phyloP scores from a whole-genome alignment of 495 filamentous ascomycete genomes.

The Penicillium atrosanguineum region DNA sequence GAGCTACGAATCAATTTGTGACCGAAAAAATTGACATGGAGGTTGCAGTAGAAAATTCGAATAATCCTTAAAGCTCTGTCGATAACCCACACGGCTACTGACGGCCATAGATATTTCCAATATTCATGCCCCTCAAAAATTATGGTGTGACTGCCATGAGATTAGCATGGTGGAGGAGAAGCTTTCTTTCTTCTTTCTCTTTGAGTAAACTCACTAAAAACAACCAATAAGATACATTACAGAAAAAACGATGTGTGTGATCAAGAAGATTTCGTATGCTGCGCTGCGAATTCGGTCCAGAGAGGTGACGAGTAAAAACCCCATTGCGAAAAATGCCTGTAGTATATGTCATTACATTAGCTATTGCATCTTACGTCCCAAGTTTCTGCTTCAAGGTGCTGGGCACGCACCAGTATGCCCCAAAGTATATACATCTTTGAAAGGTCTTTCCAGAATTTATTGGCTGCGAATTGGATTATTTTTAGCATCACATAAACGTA shows the following conservation, averaged over 20 bases:
- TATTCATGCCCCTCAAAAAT: conserved; percentile 48
- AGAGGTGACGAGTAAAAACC: conserved; percentile 43
- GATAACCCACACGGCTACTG: conserved; percentile 47
- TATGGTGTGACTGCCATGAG: conserved; percentile 41
- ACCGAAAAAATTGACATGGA: conserved; percentile 23
- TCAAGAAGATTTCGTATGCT: conserved; percentile 54
- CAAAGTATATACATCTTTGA: conserved; percentile 35
- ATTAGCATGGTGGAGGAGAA: too few relatives aligned
- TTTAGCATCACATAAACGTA: too few relatives aligned
- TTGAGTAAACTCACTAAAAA: conserved; percentile 44
- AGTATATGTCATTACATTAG: conserved; percentile 17
- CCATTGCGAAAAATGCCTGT: conserved; percentile 51
- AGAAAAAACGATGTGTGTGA: conserved; percentile 52
- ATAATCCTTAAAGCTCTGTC: conserved; percentile 49
- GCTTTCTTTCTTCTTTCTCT: too few relatives aligned
- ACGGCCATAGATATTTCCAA: conserved; percentile 53
- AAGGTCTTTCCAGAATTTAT: conserved; percentile 30
- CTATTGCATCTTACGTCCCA: too few relatives aligned
- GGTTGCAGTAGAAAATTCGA: conserved; percentile 49
- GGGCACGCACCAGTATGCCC: conserved; percentile 32
- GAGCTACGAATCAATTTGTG: conserved; percentile 22
- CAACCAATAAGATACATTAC: conserved; percentile 48
- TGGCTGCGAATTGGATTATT: too few relatives aligned
- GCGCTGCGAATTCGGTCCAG: conserved; percentile 45
- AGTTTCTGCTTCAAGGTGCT: neutral